Percentiles rank a stretch among this genome's conserved stretches.
Conservation (phyloP, 352 stramenopile genomes). For the Phytophthora sp. region DNA sequence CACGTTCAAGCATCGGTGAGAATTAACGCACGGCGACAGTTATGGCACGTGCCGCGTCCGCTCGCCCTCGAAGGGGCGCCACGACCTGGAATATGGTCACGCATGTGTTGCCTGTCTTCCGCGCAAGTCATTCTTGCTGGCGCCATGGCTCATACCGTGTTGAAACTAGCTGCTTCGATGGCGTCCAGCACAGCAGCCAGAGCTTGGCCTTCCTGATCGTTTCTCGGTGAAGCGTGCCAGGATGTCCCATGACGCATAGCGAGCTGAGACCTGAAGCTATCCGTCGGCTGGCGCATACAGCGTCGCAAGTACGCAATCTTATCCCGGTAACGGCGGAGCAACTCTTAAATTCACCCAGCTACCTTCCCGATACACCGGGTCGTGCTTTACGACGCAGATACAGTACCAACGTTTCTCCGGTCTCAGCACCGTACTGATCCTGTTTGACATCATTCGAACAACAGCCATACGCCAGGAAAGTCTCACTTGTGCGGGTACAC, state of each 20-base stretch:
- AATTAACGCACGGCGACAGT: constrained; percentile 20
- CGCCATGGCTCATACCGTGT: constrained; percentile 1
- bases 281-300: too few relatives aligned
- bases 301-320: constrained; percentile 17
- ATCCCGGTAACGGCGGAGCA: constrained; percentile 27
- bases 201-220: constrained; percentile 6
- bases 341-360: too few relatives aligned
- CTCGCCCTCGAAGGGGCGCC: constrained; percentile 4
- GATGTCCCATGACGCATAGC: constrained; percentile 12
- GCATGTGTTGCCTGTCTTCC: constrained; percentile 15
- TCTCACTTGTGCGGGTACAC: too few relatives aligned
- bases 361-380: too few relatives aligned
- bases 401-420: constrained; percentile 23
- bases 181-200: background rate
- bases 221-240: constrained; percentile 7
- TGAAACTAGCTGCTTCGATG: background rate
- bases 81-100: background rate
- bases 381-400: too few relatives aligned
- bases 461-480: constrained; percentile 16
- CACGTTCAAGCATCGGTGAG: constrained; percentile 1
- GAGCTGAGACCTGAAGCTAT: too few relatives aligned
- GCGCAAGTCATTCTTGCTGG: constrained; percentile 14
- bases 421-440: constrained; percentile 23
- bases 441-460: constrained; percentile 35
- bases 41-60: constrained; percentile 20